These are phyloP conservation scores for Lactarius trivialis DNA, from an alignment of 768 basidiomycete genomes.

Conservation along the genomic window DNA sequence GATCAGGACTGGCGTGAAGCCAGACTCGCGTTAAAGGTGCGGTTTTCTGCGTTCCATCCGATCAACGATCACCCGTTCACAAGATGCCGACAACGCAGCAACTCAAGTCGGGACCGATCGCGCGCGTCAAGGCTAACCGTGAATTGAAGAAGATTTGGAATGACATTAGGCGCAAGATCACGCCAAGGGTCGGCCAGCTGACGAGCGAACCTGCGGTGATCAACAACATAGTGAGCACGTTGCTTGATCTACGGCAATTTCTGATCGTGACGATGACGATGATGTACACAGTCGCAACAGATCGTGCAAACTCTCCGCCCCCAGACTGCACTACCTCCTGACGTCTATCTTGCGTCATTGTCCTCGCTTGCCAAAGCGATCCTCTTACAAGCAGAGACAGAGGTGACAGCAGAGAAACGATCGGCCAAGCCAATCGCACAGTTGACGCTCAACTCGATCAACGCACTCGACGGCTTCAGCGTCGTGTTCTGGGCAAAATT, in stretches of 20 bases:
- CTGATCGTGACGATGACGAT: conserved; percentile 21
- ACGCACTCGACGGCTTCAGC: conserved; percentile 47
- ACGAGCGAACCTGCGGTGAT: conserved; percentile 64
- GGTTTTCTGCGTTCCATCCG: conserved; percentile 14
- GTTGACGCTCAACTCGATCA: conserved; percentile 64
- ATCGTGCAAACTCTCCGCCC: conserved; percentile 39
- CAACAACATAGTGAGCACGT: conserved; percentile 48
- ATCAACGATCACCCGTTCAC: conserved; percentile 20
- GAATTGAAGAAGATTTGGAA: conserved; percentile 56
- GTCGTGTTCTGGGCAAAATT: conserved; percentile 80
- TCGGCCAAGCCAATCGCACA: conserved; percentile 79
- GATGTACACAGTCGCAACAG: conserved; percentile 32
- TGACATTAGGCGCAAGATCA: conserved; percentile 67
- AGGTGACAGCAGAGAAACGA: conserved; percentile 83
- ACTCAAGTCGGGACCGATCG: conserved; percentile 61
- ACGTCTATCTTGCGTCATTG: conserved; percentile 68
- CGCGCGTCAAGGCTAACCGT: conserved; percentile 52
- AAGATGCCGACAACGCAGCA: conserved; percentile 33
- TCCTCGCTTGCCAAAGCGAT: conserved; percentile 88
- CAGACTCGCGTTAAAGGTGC: conserved; percentile 48
- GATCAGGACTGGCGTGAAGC: conserved; percentile 61
- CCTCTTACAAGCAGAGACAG: conserved; percentile 87
- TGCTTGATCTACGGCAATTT: conserved; percentile 18
- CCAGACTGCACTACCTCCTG: conserved; percentile 25
- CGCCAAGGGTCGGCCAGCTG: conserved; percentile 81